phyloP scores from a whole-genome alignment of 495 filamentous ascomycete genomes.

The Geoglossum glabrum region DNA sequence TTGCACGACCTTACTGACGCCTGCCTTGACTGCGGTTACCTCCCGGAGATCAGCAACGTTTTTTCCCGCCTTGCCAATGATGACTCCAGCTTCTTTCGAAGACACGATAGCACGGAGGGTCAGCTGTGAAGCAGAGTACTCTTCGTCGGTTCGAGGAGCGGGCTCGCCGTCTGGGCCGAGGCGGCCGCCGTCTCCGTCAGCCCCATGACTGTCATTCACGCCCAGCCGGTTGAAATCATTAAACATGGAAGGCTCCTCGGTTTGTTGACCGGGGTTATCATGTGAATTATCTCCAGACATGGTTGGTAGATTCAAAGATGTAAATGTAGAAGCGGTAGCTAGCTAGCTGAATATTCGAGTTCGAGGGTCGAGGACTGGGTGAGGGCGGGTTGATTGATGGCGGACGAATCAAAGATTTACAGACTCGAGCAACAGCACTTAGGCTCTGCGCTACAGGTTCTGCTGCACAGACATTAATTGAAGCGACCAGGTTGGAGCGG shows the following conservation, averaged over 20 bases:
- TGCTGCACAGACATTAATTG: background rate
- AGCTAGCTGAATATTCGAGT: background rate
- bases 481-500: background rate
- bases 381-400: background rate
- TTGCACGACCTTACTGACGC: constrained; percentile 94
- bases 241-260: constrained; percentile 15
- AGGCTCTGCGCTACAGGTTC: background rate
- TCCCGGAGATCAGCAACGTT: constrained; percentile 95
- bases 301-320: background rate
- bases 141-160: constrained; percentile 53
- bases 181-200: constrained; percentile 12
- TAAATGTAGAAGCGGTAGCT: background rate
- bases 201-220: constrained; percentile 14
- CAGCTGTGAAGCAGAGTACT: constrained; percentile 77
- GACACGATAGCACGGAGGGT: constrained; percentile 95
- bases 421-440: background rate
- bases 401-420: background rate
- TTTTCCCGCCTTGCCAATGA: constrained; percentile 96
- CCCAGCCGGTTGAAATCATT: constrained; percentile 15
- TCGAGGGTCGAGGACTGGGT: background rate
- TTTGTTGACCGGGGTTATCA: constrained; percentile 5
- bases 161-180: constrained; percentile 13
- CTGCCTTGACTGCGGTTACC: constrained; percentile 91
- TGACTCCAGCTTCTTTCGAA: constrained; percentile 93
- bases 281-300: constrained; percentile 5